A percentile compares a stretch with the other conserved stretches of the same genome.
These are phyloP conservation scores for Porpolomopsis calyptriformis DNA, from an alignment of 768 basidiomycete species.

Conservation along the genomic window DNA sequence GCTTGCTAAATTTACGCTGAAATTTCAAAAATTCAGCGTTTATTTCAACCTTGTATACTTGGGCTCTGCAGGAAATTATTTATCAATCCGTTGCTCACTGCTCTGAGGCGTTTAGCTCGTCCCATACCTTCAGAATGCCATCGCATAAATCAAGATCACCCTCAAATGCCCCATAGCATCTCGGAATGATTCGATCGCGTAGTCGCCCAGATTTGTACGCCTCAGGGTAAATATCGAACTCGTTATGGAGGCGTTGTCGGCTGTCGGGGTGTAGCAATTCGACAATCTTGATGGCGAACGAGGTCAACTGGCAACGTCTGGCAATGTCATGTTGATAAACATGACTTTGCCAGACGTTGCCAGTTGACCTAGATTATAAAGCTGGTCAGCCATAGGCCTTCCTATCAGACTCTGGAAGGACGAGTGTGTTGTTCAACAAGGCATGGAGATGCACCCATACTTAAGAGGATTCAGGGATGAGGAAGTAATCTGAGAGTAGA, in stretches of 20 bases:
- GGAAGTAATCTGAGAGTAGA: constrained; percentile 10
- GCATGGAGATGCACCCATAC: constrained; percentile 10
- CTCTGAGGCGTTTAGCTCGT: constrained; percentile 12
- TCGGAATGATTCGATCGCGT: constrained; percentile 12
- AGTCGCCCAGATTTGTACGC: constrained; percentile 12
- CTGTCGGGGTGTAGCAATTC: constrained; percentile 9
- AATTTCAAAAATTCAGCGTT: too few species aligned
- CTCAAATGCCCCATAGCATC: constrained; percentile 14
- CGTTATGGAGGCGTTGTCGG: constrained; percentile 12
- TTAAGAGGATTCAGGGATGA: constrained; percentile 12
- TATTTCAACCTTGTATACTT: constrained; percentile 13
- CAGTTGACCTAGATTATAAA: constrained; percentile 14
- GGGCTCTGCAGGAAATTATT: constrained; percentile 13
- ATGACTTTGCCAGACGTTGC: constrained; percentile 15
- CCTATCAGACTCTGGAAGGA: constrained; percentile 11
- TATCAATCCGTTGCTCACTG: constrained; percentile 10
- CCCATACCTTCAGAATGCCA: constrained; percentile 13
- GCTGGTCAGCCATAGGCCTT: constrained; percentile 14
- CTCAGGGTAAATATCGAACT: constrained; percentile 13
- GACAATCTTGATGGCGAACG: constrained; percentile 13
- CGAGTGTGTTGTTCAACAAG: constrained; percentile 12
- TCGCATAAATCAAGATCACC: constrained; percentile 15
- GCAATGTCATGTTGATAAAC: constrained; percentile 11
- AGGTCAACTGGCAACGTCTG: too few species aligned
- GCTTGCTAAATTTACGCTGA: too few species aligned